phyloP scores from a whole-genome alignment of 2,329 filamentous ascomycete species.

The Fusarium sp. region DNA sequence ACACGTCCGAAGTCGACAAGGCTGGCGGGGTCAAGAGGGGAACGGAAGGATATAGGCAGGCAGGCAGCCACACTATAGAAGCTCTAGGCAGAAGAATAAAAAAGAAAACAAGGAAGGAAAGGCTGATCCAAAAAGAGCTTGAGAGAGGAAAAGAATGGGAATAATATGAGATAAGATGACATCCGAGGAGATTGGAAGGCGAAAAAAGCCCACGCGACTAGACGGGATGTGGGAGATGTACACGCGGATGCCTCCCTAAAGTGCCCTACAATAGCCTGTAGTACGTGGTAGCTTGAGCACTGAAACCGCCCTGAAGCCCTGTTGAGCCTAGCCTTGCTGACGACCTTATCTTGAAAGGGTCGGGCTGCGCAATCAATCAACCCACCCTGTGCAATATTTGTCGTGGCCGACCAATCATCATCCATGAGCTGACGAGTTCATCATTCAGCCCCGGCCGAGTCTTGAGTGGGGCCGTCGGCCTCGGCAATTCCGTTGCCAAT shows the following conservation, averaged over 20 bases:
- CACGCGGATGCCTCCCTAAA: slow-evolving; percentile 34
- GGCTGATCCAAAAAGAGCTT: slow-evolving; percentile 3
- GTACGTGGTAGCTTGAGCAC: slow-evolving; percentile 2
- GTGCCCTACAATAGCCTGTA: slow-evolving; percentile 23
- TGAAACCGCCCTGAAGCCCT: slow-evolving; percentile 31
- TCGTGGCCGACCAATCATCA: slow-evolving; percentile 48
- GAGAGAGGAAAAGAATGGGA: slow-evolving; percentile 14
- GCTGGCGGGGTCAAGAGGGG: not conserved
- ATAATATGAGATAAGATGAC: slow-evolving; percentile 21
- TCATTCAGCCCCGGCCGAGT: slow-evolving; percentile 36
- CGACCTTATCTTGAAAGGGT: slow-evolving; percentile 24
- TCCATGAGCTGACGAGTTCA: slow-evolving; percentile 55
- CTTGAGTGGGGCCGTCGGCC: slow-evolving; percentile 27
- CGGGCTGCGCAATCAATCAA: slow-evolving; percentile 44
- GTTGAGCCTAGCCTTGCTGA: slow-evolving; percentile 21
- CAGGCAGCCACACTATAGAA: slow-evolving; percentile 25
- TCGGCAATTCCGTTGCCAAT: slow-evolving; percentile 39
- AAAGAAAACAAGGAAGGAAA: slow-evolving; percentile 21
- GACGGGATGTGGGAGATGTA: slow-evolving; percentile 38
- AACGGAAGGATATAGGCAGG: not conserved
- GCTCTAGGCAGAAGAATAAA: slow-evolving; percentile 32
- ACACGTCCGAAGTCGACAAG: slow-evolving; percentile 3
- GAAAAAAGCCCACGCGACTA: slow-evolving; percentile 29
- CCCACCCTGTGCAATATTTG: slow-evolving; percentile 11
- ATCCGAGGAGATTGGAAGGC: slow-evolving; percentile 25